phyloP scores from a whole-genome alignment of 73 alveolate genomes.

The Tetrahymena malaccensis region DNA sequence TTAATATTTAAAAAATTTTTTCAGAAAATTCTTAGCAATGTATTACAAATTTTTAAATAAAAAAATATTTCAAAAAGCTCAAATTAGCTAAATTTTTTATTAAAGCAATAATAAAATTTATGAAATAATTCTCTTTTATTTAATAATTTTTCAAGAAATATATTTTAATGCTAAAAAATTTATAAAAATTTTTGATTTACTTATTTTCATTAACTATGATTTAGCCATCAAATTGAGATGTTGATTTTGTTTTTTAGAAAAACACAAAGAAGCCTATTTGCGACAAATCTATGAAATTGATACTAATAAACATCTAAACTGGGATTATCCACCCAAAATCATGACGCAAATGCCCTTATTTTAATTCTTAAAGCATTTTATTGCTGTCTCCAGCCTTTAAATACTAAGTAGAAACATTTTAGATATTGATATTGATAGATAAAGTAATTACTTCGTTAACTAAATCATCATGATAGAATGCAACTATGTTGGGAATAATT shows the following conservation, averaged over 20 bases:
- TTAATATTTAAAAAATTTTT: too few relatives aligned
- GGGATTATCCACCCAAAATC: background rate
- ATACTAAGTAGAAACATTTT: background rate
- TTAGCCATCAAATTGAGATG: background rate
- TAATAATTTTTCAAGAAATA: too few relatives aligned
- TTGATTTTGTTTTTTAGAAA: background rate
- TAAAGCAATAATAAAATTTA: too few relatives aligned
- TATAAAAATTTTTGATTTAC: background rate
- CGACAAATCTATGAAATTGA: background rate
- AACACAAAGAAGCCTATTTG: background rate
- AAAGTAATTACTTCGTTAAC: background rate
- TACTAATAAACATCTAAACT: background rate
- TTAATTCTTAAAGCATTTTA: background rate
- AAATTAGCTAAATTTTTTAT: too few relatives aligned
- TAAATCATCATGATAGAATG: background rate
- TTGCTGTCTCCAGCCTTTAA: background rate
- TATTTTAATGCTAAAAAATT: too few relatives aligned
- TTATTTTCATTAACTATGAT: background rate
- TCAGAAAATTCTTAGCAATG: too few relatives aligned
- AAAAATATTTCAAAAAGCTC: too few relatives aligned
- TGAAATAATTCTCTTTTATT: too few relatives aligned
- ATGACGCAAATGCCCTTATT: background rate
- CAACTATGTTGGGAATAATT: background rate
- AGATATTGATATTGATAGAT: too few relatives aligned
- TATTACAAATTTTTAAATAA: too few relatives aligned